Conservation (phyloP, 1,284 basidiomycete genomes). For the Sporisorium graminicola region DNA sequence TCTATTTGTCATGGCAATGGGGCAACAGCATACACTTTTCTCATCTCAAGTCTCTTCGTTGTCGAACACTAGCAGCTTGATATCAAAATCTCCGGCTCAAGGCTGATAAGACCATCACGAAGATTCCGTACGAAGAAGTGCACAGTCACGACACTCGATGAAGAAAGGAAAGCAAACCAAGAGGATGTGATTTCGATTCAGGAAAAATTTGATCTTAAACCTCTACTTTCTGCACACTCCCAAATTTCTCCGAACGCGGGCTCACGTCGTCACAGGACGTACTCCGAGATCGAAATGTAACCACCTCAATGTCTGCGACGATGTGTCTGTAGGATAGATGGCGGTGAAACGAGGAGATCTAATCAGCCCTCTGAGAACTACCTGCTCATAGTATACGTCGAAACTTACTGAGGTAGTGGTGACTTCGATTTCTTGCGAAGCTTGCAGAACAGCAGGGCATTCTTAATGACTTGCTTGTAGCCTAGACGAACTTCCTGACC, state of each 20-base stretch:
- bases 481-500: conserved; percentile 24
- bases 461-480: conserved; percentile 11
- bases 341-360: not conserved
- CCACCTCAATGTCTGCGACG: conserved; percentile 23
- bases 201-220: conserved; percentile 3
- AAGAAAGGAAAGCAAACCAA: not conserved
- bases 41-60: no score
- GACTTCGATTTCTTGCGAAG: conserved; percentile 7
- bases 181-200: not conserved
- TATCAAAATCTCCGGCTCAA: no score
- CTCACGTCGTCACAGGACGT: conserved; percentile 2
- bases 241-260: conserved; percentile 15
- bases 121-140: no score
- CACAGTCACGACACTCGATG: no score
- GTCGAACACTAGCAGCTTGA: no score
- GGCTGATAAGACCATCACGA: no score
- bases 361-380: not conserved
- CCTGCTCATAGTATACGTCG: not conserved
- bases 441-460: conserved; percentile 1
- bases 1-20: no score
- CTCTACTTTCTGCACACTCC: not conserved
- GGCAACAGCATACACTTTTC: no score
- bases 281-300: conserved; percentile 14
- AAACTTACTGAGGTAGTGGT: conserved; percentile 9
- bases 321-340: conserved; percentile 2